Evolutionary conservation across 176 grass and related monocot species (phyloP).

Genomic region (Triticum aestivum): DNA sequence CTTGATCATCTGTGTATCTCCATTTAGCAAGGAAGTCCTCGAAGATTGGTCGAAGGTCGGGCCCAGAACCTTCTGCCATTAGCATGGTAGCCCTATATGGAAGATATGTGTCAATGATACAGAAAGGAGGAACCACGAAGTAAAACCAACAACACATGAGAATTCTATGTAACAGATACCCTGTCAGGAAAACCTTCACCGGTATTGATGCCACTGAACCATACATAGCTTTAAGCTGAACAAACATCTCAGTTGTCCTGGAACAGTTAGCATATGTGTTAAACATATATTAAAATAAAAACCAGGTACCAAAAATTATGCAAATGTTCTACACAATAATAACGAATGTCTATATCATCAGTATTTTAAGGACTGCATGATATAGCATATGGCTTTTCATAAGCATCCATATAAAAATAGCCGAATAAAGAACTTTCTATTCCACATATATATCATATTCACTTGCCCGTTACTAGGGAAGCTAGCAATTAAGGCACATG

Average conservation of each 20-base stretch:
- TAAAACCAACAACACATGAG: constrained; percentile 3
- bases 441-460: neutral
- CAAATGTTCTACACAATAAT: neutral
- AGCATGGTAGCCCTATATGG: constrained; percentile 67
- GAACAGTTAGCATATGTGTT: constrained; percentile 25
- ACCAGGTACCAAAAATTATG: neutral
- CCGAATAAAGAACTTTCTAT: neutral
- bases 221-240: constrained; percentile 54
- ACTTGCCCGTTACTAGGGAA: neutral
- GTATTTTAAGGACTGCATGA: neutral
- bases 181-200: constrained; percentile 58
- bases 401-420: neutral
- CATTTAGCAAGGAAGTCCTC: constrained; percentile 72
- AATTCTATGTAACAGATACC: constrained; percentile 33
- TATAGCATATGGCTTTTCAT: neutral
- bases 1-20: constrained; percentile 40
- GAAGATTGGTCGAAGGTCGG: constrained; percentile 51
- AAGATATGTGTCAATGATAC: constrained; percentile 5
- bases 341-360: neutral
- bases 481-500: neutral
- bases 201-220: constrained; percentile 62
- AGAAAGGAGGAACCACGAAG: neutral
- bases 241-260: constrained; percentile 64
- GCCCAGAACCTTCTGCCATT: constrained; percentile 49
- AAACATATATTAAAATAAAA: constrained; percentile 20